A percentile compares a stretch with the other conserved stretches of the same genome.
Conservation (phyloP, 148 eudicot species). For the Camellia granthamiana region DNA sequence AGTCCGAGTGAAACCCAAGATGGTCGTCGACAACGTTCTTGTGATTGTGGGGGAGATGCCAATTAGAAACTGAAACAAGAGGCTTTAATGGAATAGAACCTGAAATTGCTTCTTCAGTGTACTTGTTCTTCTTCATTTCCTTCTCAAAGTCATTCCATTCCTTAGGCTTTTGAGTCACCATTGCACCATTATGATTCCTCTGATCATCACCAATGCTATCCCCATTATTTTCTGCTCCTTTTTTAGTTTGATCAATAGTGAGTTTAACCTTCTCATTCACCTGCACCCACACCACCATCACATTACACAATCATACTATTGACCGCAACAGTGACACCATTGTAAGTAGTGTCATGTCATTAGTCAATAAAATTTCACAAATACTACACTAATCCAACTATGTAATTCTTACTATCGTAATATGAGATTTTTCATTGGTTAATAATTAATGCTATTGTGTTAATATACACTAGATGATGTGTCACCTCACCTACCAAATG, state of each 20-base stretch:
- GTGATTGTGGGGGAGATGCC: constrained; percentile 1
- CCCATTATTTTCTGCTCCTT: neutral
- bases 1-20: constrained; percentile 20
- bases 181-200: neutral
- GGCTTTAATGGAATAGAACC: constrained; percentile 8
- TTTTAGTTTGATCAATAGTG: neutral
- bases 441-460: no score
- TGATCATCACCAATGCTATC: neutral
- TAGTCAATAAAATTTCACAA: no score
- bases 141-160: neutral
- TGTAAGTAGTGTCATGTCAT: no score
- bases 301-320: neutral
- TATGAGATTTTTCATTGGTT: no score
- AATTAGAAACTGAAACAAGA: constrained; percentile 11
- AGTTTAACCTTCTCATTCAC: neutral
- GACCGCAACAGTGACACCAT: no score
- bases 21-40: neutral
- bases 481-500: no score
- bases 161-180: neutral
- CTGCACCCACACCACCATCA: neutral
- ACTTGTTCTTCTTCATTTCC: neutral
- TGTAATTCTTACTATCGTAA: no score
- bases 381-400: no score
- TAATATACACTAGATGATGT: no score
- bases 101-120: neutral